A percentile compares a stretch with the other conserved stretches of the same genome.
These are phyloP conservation scores for Didymellaceae sp. DNA, from an alignment of 2,329 filamentous ascomycete genomes.

Conservation along the genomic window DNA sequence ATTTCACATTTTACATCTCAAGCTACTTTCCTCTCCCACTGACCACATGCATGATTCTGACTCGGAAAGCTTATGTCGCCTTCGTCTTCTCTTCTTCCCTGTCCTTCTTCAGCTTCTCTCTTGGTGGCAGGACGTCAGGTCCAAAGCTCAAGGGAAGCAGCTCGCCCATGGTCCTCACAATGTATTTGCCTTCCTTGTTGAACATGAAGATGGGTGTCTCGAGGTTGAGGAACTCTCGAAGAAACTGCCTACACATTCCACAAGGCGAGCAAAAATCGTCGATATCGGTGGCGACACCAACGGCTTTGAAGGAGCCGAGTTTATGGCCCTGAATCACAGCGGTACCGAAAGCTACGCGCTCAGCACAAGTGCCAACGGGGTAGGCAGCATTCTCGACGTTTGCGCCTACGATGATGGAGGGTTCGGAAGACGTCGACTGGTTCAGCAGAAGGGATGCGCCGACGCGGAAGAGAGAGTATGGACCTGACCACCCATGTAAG, in stretches of 20 bases:
- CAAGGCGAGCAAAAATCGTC: conserved; percentile 66
- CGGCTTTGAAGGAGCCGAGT: conserved; percentile 62
- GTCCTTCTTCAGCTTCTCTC: conserved; percentile 41
- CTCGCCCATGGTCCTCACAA: conserved; percentile 73
- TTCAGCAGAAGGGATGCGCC: conserved; percentile 75
- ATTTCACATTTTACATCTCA: too few relatives aligned
- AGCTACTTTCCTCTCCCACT: too few relatives aligned
- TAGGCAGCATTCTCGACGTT: conserved; percentile 87
- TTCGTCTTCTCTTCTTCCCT: conserved; percentile 36
- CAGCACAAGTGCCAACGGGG: conserved; percentile 93
- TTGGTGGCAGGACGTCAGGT: conserved; percentile 54
- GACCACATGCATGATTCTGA: neutral
- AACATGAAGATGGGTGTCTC: conserved; percentile 87
- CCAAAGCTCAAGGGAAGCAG: conserved; percentile 62
- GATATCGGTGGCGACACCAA: conserved; percentile 86
- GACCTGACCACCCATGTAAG: conserved; percentile 56
- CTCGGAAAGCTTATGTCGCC: conserved; percentile 6
- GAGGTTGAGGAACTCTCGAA: conserved; percentile 57
- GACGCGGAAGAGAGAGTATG: conserved; percentile 91
- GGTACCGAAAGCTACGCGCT: conserved; percentile 82
- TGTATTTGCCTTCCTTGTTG: conserved; percentile 76
- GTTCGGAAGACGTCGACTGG: conserved; percentile 23
- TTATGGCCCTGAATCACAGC: conserved; percentile 68
- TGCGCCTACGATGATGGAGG: conserved; percentile 71
- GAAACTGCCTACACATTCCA: conserved; percentile 93